Conservation (phyloP, 2,329 filamentous ascomycete genomes). For the Periconia macrospinosa region DNA sequence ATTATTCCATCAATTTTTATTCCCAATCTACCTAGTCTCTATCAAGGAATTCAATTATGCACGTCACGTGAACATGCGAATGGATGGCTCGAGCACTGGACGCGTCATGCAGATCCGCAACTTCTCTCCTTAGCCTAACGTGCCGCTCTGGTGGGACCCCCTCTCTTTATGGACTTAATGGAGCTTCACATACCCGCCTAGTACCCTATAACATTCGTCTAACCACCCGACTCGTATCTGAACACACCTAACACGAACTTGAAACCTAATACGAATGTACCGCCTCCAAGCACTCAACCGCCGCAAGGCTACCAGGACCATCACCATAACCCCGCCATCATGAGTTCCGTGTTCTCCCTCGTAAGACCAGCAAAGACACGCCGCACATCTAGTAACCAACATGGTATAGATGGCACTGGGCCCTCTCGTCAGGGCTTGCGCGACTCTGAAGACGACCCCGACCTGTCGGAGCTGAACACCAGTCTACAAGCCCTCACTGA, state of each 20-base stretch:
- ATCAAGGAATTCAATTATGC: neutral
- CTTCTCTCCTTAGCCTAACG: too few species aligned
- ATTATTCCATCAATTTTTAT: neutral
- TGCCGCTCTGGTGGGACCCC: too few species aligned
- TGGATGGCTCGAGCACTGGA: neutral
- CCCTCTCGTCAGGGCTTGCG: conserved; percentile 1
- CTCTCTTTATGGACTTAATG: neutral
- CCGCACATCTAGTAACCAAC: conserved; percentile 16
- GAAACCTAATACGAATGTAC: neutral
- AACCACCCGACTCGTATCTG: neutral
- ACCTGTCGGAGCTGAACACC: conserved; percentile 70
- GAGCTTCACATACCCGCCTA: neutral
- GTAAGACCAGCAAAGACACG: conserved; percentile 28
- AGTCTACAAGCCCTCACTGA: conserved; percentile 69
- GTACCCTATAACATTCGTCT: neutral
- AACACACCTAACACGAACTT: neutral
- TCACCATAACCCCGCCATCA: conserved; percentile 6
- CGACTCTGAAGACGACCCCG: conserved; percentile 53
- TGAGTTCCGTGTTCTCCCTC: conserved; percentile 42
- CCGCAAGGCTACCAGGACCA: conserved; percentile 3
- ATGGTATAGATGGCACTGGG: conserved; percentile 3
- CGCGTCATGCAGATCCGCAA: neutral
- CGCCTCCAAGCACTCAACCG: neutral
- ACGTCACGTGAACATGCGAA: neutral
- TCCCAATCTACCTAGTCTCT: too few species aligned